Base-by-base conservation (phyloP, 345 rosid genomes). In the Crucihimalaya himalaica region DNA sequence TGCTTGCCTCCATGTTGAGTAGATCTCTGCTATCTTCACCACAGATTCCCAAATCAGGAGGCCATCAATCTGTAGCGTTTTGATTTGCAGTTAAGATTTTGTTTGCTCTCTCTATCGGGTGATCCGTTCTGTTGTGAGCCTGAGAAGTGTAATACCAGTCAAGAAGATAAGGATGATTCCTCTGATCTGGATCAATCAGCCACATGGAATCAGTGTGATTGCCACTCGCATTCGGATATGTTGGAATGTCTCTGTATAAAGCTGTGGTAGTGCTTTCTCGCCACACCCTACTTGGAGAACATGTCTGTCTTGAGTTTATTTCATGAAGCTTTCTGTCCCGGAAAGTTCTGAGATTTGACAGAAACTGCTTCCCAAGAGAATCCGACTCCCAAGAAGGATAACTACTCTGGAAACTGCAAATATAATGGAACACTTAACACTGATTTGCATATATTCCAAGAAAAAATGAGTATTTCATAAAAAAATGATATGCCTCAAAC, bases 371-470 rank as follows among this genome's bases (percentile, higher is more conserved):
- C 66, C 99, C 99, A 50, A 78, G 85, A 77, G 75, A 45, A 79
- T 86, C 81, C 5, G 99, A 88, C 71, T 90, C 93, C 99, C 99
- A 92, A 12, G 88, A 86, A 50, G 96, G 88, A 78, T 96, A 90
- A 77, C 86, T 85, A 77, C 85, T 86, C 78, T 92, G 91, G 78
- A 96, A 96, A 83, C 99, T 92, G 92, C 86, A 85, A 78, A 78
- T 16, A 68, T 7, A 68, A 59, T 27, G 48, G 6, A 52, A 32
- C 48, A 45, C 28, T 61, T 66, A 32, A 23, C 48, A 71, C 68
- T 66, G 66, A 40, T 52, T 51, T 39, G 25, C 39, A 59, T 34
- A 45, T 32, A 32, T 16, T 54, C 34, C 19, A 25, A 6, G 11
- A n/a, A n/a, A n/a, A n/a, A n/a, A n/a, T n/a, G n/a, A n/a, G n/a